phyloP scores from a whole-genome alignment of 441 rosid species.

The Macaranga tanarius region DNA sequence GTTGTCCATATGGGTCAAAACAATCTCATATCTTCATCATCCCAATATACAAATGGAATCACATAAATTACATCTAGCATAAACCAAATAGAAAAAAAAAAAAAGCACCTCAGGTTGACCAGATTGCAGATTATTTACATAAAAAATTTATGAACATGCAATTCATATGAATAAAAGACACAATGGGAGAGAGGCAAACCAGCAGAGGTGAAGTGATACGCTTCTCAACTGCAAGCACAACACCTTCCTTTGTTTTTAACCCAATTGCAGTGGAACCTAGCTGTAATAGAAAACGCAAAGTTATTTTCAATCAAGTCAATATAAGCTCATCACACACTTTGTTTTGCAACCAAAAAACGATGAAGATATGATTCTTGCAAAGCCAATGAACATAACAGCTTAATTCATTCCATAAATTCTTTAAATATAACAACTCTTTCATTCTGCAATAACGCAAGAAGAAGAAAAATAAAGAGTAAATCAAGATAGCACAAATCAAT shows the following conservation, averaged over 20 bases:
- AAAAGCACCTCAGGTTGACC: background rate
- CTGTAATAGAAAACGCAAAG: slow-evolving; percentile 34
- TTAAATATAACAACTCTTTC: background rate
- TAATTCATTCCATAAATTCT: too few relatives aligned
- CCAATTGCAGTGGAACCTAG: slow-evolving; percentile 98
- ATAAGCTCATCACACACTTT: background rate
- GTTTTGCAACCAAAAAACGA: background rate
- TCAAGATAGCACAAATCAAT: background rate
- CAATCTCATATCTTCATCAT: background rate
- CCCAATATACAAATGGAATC: background rate
- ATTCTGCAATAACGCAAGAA: background rate
- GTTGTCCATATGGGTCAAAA: background rate
- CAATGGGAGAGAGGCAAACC: slow-evolving; percentile 39
- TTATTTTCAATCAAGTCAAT: background rate
- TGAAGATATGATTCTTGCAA: background rate
- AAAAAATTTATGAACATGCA: background rate
- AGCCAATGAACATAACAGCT: too few relatives aligned
- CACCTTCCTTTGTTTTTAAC: slow-evolving; percentile 91
- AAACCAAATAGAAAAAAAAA: background rate
- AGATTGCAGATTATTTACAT: background rate
- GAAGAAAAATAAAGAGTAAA: background rate
- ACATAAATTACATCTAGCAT: background rate
- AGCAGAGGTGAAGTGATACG: slow-evolving; percentile 90
- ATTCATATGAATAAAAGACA: slow-evolving; percentile 3
- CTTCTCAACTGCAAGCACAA: slow-evolving; percentile 98